These are phyloP conservation scores for Diophrys appendiculata DNA, from an alignment of 73 alveolate species.

Conservation along the genomic window DNA sequence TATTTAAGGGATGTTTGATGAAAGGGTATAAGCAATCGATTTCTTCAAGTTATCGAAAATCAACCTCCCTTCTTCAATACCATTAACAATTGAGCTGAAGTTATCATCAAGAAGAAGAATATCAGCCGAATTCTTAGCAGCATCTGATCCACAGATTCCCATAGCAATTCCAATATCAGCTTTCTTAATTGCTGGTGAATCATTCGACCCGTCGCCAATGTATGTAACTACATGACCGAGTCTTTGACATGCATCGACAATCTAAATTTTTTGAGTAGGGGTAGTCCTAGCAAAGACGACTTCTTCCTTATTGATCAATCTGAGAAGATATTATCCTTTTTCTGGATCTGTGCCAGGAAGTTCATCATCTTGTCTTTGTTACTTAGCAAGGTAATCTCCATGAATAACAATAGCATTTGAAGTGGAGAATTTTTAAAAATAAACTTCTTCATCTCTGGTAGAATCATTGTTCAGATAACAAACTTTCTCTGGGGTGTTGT, in stretches of 20 bases:
- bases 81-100: conserved; percentile 95
- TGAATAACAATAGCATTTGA: conserved; percentile 77
- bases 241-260: conserved; percentile 95
- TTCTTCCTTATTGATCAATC: conserved; percentile 78
- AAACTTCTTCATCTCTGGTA: conserved; percentile 46
- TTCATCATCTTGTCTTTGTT: conserved; percentile 68
- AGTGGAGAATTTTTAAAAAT: conserved; percentile 64
- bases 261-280: conserved; percentile 92
- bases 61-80: conserved; percentile 96
- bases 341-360: conserved; percentile 73
- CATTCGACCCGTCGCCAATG: conserved; percentile 98
- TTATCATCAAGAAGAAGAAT: conserved; percentile 84
- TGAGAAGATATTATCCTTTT: conserved; percentile 61
- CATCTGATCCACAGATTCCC: conserved; percentile 97
- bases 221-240: conserved; percentile 96
- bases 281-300: conserved; percentile 97
- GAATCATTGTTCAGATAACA: conserved; percentile 78
- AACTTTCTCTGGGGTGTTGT: conserved; percentile 30
- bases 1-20: conserved; percentile 87
- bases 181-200: conserved; percentile 91
- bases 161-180: conserved; percentile 84
- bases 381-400: conserved; percentile 75
- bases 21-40: conserved; percentile 82
- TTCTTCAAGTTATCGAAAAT: conserved; percentile 87
- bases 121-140: conserved; percentile 1